These are phyloP conservation scores for Leptographium procerum DNA, from an alignment of 2,329 filamentous ascomycete species.

Conservation along the genomic window DNA sequence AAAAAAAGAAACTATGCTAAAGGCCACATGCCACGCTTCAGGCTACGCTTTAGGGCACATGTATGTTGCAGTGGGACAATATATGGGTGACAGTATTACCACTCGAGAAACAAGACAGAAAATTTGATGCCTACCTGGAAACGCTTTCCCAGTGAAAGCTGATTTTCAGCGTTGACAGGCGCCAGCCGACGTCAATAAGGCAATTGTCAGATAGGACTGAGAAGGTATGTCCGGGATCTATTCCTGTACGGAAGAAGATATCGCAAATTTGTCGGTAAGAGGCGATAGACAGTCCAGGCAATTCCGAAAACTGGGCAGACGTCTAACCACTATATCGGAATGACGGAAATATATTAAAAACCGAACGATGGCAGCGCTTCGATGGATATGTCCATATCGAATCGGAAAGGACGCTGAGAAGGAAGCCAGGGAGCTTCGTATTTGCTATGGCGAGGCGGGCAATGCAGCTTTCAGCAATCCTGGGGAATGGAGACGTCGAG, in stretches of 20 bases:
- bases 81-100: background rate
- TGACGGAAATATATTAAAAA: background rate
- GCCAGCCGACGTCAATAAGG: background rate
- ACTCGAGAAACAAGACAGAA: background rate
- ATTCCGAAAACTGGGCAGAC: background rate
- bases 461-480: background rate
- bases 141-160: background rate
- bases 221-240: background rate
- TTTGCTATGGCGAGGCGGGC: background rate
- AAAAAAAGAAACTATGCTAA: background rate
- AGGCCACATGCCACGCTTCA: too few relatives aligned
- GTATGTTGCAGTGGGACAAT: background rate
- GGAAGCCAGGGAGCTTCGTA: background rate
- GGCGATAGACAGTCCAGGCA: background rate
- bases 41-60: background rate
- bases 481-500: background rate
- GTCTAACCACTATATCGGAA: background rate
- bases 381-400: slow-evolving; percentile 11
- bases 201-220: background rate
- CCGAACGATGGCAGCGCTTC: slow-evolving; percentile 4
- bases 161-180: background rate
- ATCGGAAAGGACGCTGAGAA: background rate
- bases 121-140: background rate
- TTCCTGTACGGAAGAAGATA: background rate
- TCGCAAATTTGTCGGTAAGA: background rate